These are phyloP conservation scores for Ascochyta pisi DNA, from an alignment of 2,329 filamentous ascomycete genomes.

Conservation along the genomic window DNA sequence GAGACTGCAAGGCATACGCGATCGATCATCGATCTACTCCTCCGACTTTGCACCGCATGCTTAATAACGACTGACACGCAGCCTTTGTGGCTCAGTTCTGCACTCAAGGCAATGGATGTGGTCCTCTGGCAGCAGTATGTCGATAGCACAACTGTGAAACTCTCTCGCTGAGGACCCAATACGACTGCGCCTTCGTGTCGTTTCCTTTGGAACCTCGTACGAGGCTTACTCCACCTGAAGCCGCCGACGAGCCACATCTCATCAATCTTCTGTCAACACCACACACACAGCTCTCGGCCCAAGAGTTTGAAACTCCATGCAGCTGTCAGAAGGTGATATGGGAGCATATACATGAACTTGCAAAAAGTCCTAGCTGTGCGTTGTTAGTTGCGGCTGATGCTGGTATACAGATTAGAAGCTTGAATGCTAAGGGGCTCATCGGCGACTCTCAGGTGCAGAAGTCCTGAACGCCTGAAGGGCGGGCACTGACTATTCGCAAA, in stretches of 20 bases:
- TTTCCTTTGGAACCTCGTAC: not conserved
- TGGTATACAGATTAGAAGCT: too few species aligned
- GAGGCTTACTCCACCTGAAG: not conserved
- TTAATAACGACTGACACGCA: not conserved
- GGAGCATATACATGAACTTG: too few species aligned
- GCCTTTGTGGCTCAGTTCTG: not conserved
- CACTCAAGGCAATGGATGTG: not conserved
- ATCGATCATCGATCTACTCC: not conserved
- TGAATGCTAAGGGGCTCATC: too few species aligned
- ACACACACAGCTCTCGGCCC: too few species aligned
- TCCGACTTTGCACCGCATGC: not conserved
- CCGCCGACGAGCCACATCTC: too few species aligned
- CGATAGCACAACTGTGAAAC: not conserved
- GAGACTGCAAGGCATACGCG: too few species aligned
- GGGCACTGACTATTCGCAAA: not conserved
- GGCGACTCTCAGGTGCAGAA: too few species aligned
- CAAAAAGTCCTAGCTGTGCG: too few species aligned
- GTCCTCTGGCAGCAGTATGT: not conserved
- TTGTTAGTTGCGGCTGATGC: too few species aligned
- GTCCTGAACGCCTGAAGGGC: not conserved
- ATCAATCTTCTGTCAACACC: too few species aligned
- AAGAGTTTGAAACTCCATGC: too few species aligned
- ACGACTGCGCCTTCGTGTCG: not conserved
- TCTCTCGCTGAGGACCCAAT: not conserved
- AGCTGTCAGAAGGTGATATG: too few species aligned